Base-by-base conservation (phyloP, 176 grass and related monocot genomes). In the Thalia dealbata region DNA sequence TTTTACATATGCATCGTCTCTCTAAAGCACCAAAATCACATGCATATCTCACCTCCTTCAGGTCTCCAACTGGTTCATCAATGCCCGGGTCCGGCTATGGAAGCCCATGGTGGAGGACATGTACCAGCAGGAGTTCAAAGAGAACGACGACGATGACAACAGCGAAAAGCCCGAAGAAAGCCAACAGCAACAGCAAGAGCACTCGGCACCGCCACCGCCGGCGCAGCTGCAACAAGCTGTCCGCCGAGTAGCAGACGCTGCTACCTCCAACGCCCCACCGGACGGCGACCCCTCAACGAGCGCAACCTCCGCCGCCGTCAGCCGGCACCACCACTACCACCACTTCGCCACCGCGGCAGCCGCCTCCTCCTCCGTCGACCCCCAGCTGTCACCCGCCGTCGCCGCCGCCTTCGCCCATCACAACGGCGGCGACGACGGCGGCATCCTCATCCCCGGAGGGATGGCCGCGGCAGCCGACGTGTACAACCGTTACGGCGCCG, bases 61-160 rank as follows among this genome's bases (percentile, higher is more conserved):
- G 95, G 95, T 99, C 30, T 91, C 95, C 54, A 99, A 99, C 82
- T 99, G 95, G 95, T 99, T 99, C 87, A 99, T 99, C 83, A 99
- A 99, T 83, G 95, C 95, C 59, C 88, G 95, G 71, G 95, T 99
- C 72, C 82, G 95, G 63, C 87, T 99, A 67, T 99, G 95, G 95
- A 99, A 99, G 90, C 95, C 95, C 82, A 99, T 95, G 95, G 91
- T 99, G 71, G 95, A 99, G 78, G 95, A 99, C 59, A 99, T 99
- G 95, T 95, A 99, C 65, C 95, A 99, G 83, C 90, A 99, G 70
- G 95, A 99, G 75, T 78, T 72, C 75, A 80, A 80, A 73, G 83
- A 84, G n/a, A n/a, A n/a, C 83, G 44, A 19, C 32, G 88, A 71
- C 1, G 41, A 19, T 10, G 76, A 75, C 29, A 83, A 61, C 55